Evolutionary conservation across 306 rosid species (phyloP), one percentile per base, ranked within the genome.

Genomic region (Luffa aegyptiaca): DNA sequence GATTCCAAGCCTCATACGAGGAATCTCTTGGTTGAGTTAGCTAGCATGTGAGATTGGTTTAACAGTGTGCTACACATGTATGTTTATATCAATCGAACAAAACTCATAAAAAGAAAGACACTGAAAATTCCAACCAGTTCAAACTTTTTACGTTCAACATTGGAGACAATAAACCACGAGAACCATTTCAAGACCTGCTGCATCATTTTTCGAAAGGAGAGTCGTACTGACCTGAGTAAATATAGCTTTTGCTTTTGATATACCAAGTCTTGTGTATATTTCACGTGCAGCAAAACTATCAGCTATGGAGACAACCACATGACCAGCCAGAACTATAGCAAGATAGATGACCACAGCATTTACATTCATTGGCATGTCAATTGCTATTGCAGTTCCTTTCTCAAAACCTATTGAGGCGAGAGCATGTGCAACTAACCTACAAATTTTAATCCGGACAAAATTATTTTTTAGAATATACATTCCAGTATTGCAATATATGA

Each of bases 341-440:
- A 95, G 88, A 90, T 95, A 95, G 90, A 91, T 91, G 83, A 93
- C 86, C 70, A 93, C 88, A n/a, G 97, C 88, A 73, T 64, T 85
- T 81, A 86, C 92, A 88, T 88, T 77, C 99, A 95, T 95, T 73
- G 93, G 97, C 99, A 95, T 95, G 85, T 93, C 93, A 84, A 95
- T 92, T 10, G 97, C 97, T 79, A 95, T 85, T 81, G 99, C 92
- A 84, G 96, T 90, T 87, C 99, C 97, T 59, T 85, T 85, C 86
- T 88, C 96, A 82, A 95, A 84, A 55, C 84, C 91, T 85, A 91
- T 84, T 37, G 90, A 86, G 82, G 87, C 81, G 56, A 95, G 87
- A 78, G 92, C 97, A 84, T 89, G 84, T 11, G 99, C 97, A 61
- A 91, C 96, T 80, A 90, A 84, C 99, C 99, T 92, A 84, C 82